Evolutionary conservation across 805 yeast genomes (phyloP), one percentile per base, ranked within the genome.

Genomic region (Henningerozyma blattae): DNA sequence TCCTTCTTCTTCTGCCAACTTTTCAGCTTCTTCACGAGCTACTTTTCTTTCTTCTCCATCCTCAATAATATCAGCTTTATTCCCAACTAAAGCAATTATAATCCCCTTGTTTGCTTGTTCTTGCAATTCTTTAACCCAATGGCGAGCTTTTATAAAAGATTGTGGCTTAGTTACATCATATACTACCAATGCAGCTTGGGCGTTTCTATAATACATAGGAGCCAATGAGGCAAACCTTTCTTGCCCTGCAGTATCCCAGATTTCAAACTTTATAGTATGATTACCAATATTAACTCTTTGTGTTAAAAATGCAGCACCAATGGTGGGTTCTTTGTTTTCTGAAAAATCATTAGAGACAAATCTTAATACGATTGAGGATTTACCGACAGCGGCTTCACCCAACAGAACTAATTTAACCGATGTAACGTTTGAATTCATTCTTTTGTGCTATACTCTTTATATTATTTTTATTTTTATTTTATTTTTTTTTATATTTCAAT

Each of bases 371-470:
- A 89, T 68, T 5, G 95, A 84, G 4, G 95, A 84, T 54, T 89
- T 89, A 34, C 98, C 98, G 14, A 89, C 98, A 0, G 98, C 98
- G 1, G 96, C 96, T 54, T 89, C 98, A 19, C 98, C 98, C 30
- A 89, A 64, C 27, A 89, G 72, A 7, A 89, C 98, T 37, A 89
- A 69, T 59, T 89, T 89, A 35, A 89, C 94, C 13, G 58, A 49
- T 10, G 56, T 52, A 15, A 52, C 43, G 7, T 53, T 38, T n/a
- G 47, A 41, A 38, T 51, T 52, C 60, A 55, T 53, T 17, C 9
- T 31, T 34, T 20, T 20, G 7, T 20, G 22, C n/a, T n/a, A n/a
- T n/a, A n/a, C n/a, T n/a, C n/a, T n/a, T n/a, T n/a, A n/a, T n/a
- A n/a, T n/a, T n/a, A n/a, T n/a, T n/a, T n/a, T n/a, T n/a, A n/a